A percentile compares a stretch with the other conserved stretches of the same genome.
Evolutionary conservation across 2,329 filamentous ascomycete species (phyloP).

Genomic region (Ophiosphaerella narmari): DNA sequence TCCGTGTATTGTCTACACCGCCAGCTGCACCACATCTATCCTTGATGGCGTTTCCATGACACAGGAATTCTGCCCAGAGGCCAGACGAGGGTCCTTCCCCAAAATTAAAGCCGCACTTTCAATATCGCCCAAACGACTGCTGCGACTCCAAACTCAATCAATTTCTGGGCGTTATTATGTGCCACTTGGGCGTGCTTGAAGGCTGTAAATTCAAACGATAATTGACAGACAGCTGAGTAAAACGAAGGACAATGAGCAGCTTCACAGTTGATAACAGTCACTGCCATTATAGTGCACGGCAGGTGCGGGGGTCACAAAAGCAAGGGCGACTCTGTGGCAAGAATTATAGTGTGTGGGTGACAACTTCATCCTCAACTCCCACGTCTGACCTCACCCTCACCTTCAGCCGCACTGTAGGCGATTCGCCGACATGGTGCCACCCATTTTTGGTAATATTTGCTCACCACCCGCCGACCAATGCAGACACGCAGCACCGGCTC

Average conservation of each 20-base stretch:
- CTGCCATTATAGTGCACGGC: no score
- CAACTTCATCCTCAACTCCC: neutral
- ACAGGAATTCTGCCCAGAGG: slow-evolving; percentile 3
- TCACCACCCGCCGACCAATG: neutral
- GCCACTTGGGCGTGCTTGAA: neutral
- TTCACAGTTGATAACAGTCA: no score
- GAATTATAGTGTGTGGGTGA: neutral
- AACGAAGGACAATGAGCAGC: no score
- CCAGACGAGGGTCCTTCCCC: slow-evolving; percentile 14
- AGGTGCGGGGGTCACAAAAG: no score
- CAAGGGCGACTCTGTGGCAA: neutral
- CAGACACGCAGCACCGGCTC: neutral
- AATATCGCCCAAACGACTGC: slow-evolving; percentile 6
- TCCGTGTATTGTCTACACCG: neutral
- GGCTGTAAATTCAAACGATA: no score
- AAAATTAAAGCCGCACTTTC: slow-evolving; percentile 10
- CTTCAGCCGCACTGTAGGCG: slow-evolving; percentile 1
- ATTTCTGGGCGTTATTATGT: neutral
- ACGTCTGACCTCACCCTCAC: neutral
- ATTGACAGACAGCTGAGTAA: no score
- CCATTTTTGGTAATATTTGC: neutral
- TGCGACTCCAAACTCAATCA: neutral
- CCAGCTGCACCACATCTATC: neutral
- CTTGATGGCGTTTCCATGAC: neutral
- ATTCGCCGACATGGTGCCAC: neutral